Conservation (phyloP, 148 eudicot genomes). For the Persicaria maculosa region DNA sequence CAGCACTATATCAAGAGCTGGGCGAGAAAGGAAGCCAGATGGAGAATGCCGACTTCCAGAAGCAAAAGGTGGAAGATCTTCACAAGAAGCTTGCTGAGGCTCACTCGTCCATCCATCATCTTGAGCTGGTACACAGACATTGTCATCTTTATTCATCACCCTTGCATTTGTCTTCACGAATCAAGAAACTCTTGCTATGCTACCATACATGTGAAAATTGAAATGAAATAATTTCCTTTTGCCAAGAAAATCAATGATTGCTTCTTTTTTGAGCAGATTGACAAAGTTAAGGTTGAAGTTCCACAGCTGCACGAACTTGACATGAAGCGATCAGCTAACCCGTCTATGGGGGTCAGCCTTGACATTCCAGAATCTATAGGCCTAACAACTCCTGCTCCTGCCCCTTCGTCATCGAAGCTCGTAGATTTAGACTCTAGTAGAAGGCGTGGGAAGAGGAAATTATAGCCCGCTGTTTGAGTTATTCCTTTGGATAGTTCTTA, state of each 20-base stretch:
- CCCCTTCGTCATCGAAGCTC: constrained; percentile 56
- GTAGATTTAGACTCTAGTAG: constrained; percentile 60
- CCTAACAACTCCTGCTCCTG: constrained; percentile 34
- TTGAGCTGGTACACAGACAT: constrained; percentile 45
- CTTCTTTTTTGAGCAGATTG: constrained; percentile 36
- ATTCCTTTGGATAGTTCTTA: not conserved
- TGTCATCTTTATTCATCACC: constrained; percentile 13
- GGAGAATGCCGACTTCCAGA: constrained; percentile 70
- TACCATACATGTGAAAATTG: not conserved
- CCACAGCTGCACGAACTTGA: constrained; percentile 44
- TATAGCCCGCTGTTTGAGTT: constrained; percentile 22
- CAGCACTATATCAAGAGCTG: constrained; percentile 76
- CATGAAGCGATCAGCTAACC: constrained; percentile 44
- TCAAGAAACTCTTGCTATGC: not conserved
- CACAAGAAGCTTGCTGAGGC: constrained; percentile 65
- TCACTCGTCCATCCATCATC: constrained; percentile 60
- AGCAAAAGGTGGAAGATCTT: constrained; percentile 63
- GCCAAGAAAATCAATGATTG: not conserved
- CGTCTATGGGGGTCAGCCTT: constrained; percentile 49
- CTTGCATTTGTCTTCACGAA: not conserved
- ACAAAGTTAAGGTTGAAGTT: constrained; percentile 40
- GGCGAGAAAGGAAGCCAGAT: constrained; percentile 64
- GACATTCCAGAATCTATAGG: constrained; percentile 97
- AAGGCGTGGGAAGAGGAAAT: constrained; percentile 64
- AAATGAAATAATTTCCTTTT: not conserved